These are phyloP conservation scores for Penicillium freii DNA, from an alignment of 2,329 filamentous ascomycete species.

Conservation along the genomic window DNA sequence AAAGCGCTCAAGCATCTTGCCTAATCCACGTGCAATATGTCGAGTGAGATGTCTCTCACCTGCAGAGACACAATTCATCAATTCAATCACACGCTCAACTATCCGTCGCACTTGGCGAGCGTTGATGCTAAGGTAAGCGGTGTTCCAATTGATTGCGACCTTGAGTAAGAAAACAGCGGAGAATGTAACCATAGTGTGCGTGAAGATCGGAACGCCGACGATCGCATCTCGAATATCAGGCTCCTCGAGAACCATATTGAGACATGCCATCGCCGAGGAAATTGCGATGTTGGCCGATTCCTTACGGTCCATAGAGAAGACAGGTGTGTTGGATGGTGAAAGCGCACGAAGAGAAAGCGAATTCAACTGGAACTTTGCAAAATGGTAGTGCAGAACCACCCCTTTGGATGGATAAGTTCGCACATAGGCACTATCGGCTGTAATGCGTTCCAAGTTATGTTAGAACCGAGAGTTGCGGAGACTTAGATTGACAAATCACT, in stretches of 20 bases:
- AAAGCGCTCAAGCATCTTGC: conserved; percentile 44
- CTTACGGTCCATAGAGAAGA: conserved; percentile 46
- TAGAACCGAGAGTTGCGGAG: background rate
- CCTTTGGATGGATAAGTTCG: conserved; percentile 52
- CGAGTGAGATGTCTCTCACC: conserved; percentile 44
- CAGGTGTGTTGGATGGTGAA: conserved; percentile 43
- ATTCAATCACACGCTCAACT: conserved; percentile 41
- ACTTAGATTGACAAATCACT: conserved; percentile 12
- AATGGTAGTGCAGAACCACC: conserved; percentile 53
- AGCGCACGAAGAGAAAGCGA: conserved; percentile 43
- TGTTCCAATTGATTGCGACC: conserved; percentile 46
- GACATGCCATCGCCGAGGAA: conserved; percentile 48
- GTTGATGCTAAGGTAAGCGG: conserved; percentile 42
- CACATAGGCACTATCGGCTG: conserved; percentile 47
- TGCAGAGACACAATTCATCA: conserved; percentile 42
- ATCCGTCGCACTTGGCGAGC: conserved; percentile 39
- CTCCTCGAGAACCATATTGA: conserved; percentile 50
- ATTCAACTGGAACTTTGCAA: conserved; percentile 55
- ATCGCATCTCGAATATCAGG: conserved; percentile 49
- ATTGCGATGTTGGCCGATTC: conserved; percentile 48
- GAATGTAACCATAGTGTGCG: conserved; percentile 48
- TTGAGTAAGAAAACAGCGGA: conserved; percentile 48
- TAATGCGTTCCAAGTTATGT: conserved; percentile 6
- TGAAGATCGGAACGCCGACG: conserved; percentile 49
- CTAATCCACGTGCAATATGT: conserved; percentile 43